Base-by-base conservation (phyloP, 495 filamentous ascomycete species). In the Neurospora hispaniola region DNA sequence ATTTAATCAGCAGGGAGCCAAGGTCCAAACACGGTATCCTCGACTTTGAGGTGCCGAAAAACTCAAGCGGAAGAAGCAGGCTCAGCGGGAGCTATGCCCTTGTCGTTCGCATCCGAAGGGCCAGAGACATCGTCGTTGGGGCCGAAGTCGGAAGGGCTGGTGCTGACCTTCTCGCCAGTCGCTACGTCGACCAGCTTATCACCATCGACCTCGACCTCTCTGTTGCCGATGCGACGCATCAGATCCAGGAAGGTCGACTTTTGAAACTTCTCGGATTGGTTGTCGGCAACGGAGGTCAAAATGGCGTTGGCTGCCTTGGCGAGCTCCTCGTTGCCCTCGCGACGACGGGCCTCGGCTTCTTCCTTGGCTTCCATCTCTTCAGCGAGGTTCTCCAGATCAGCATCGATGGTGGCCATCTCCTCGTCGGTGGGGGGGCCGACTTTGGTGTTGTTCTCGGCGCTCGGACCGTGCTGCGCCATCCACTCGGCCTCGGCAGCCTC, bases 171-270 rank as follows among this genome's bases (percentile, higher is more conserved):
- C 35, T 78, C 78, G 41, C 79, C 79, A 0, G 80, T 79, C 0
- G 69, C 62, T 38, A 76, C 70, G 5, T 84, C 78, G 9, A 86
- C 81, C 7, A 86, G 75, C 70, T 78, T 72, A 42, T 82, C 78
- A 42, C 80, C 81, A 3, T 82, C 76, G 7, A 85, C 80, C 4
- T 82, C 80, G 14, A 86, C 74, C 70, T 86, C 78, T 40, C 71
- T 70, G 69, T 79, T 77, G 6, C 78, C 81, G 42, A 86, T 81
- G 43, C 79, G 79, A 39, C 80, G 79, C 84, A 86, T 85, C 35
- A 86, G 75, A 44, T 79, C 73, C 0, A 86, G 48, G 68, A 86
- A 86, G 16, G 75, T 74, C 9, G 84, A 86, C 40, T 83, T 80
- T 69, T 79, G 81, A 72, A 86, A 85, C 72, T 85, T 86, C 10